Evolutionary conservation across 108 stramenopile genomes (phyloP), one percentile per base, ranked within the genome.

Genomic region (Bacterosira constricta): DNA sequence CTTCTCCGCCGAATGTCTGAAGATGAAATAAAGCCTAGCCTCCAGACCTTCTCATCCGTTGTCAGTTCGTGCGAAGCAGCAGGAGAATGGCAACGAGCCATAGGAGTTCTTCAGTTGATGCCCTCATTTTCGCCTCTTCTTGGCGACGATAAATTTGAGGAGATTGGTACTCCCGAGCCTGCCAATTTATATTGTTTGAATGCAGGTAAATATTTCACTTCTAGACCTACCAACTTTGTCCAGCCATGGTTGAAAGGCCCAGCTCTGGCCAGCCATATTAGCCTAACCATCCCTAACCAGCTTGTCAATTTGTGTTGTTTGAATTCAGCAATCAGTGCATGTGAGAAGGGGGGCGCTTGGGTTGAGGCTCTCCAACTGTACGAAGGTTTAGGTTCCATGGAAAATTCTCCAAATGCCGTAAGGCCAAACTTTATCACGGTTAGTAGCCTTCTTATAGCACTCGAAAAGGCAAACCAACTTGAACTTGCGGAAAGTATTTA

Each of bases 261-360:
- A n/a, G n/a, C n/a, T n/a, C n/a, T n/a, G n/a, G n/a, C n/a, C n/a
- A n/a, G n/a, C n/a, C n/a, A n/a, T n/a, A n/a, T n/a, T n/a, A n/a
- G n/a, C n/a, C n/a, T n/a, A n/a, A n/a, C n/a, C n/a, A n/a, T n/a
- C n/a, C n/a, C n/a, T n/a, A n/a, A n/a, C n/a, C n/a, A n/a, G n/a
- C n/a, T n/a, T n/a, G n/a, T n/a, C 0, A 90, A 90, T 58, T 25
- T 86, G 32, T 87, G 80, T 50, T 90, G 89, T 53, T 86, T 86
- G 49, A 90, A 88, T 71, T 82, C 88, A 29, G 90, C 90, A 13
- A 82, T 91, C 25, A 77, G 72, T 49, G 88, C 90, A 18, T 89
- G 88, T 44, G 86, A 87, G 65, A 91, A 91, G 56, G 90, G 90
- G 1, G 85, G 83, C 6, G 90, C 90, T 12, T 91, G 90, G 90